Evolutionary conservation across 345 rosid genomes (phyloP), one percentile per base, ranked within the genome.

Genomic region (Hypericum perforatum): DNA sequence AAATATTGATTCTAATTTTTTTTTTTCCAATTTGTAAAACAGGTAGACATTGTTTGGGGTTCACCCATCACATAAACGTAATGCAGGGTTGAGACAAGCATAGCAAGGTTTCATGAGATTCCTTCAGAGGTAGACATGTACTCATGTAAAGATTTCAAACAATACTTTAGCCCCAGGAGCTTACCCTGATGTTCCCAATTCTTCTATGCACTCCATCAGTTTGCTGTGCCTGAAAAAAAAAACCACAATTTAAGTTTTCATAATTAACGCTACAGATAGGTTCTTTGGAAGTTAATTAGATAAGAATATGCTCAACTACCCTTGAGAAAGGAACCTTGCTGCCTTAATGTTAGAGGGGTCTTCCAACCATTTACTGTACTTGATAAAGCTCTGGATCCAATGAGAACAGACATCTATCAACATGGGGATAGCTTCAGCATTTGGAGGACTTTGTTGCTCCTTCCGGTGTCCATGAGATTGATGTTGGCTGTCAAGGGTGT

Each of bases 291-390:
- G 53, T 50, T 36, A 61, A 12, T 37, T 16, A 45, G 42, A 41
- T 16, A 54, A 59, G 10, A 7, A 47, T 7, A 56, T 61, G 57
- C 39, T 60, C 45, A 62, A 56, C 61, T 81, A 91, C 98, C 96
- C 98, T 59, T 66, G 80, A 22, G 95, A 92, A 59, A 92, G 69
- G 72, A 88, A 92, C 62, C 63, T 78, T 3, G 90, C 85, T 36
- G 96, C 94, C 81, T 92, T 92, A 49, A 88, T 81, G 65, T 83
- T 85, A 41, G 85, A 78, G 59, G 86, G 94, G 68, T 61, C 78
- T 76, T 88, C 89, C 74, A 83, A 76, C 98, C 98, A 88, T 82
- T 76, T 78, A 70, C 96, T 92, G 65, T 88, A 83, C 71, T 88
- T 92, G 60, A 88, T 85, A 74, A 85, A 85, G 78, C 91, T 85